Base-by-base conservation (phyloP, 192 early-diverging fungal genomes). In the Gaertneriomyces semiglobifer region DNA sequence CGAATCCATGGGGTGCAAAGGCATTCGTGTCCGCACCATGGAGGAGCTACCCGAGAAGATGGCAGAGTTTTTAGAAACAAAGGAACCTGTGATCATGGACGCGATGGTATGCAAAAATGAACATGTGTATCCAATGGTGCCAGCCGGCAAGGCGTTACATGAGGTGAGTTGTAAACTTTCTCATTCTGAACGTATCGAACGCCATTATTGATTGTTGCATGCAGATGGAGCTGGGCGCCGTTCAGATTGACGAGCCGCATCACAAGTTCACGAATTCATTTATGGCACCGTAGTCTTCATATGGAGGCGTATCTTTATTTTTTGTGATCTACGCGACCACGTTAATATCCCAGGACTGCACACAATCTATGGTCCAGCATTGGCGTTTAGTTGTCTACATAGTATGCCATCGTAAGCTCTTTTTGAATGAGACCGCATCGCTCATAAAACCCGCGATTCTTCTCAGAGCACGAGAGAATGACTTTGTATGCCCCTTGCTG, bases 121-220 rank as follows among this genome's bases (percentile, higher is more conserved):
- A 78, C 93, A 94, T 73, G 91, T 99, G 20, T 92, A 88, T 74
- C 96, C 96, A 50, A 99, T 99, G 96, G 93, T 92, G 1, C 93
- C 96, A 20, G 96, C 90, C 63, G 93, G 94, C 48, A 94, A 91
- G 77, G 89, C 86, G 16, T 78, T 99, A 62, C 83, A 97, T 78
- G 94, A 99, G 73, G 91, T 95, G 73, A 18, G 66, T 65, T 7
- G 19, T 8, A 16, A 2, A 11, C 4, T 47, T 39, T 52, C 40
- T 47, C 16, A n/a, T n/a, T 65, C 25, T 48, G 3, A 18, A 60
- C 0, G 44, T 10, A 33, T 45, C 53, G 48, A 9, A 19, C 16
- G 20, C n/a, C 33, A 16, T 63, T 2, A 12, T 53, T 25, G 12
- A 63, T n/a, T 44, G 5, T 20, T n/a, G 52, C 9, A 18, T 44